phyloP scores from a whole-genome alignment of 345 rosid species.

The Litchi chinensis region DNA sequence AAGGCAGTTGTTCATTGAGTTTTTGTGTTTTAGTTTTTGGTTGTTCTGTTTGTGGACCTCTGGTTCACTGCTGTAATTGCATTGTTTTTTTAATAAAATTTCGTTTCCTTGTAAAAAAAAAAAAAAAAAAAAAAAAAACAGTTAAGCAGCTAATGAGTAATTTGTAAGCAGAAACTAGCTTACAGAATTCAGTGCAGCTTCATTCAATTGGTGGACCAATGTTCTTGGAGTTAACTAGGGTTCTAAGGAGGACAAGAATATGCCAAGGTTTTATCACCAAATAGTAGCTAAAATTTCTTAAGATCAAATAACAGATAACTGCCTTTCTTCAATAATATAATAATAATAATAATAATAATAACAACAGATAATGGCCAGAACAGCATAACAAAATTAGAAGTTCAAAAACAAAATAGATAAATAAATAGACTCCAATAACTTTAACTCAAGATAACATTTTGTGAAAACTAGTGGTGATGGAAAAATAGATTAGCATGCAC shows the following conservation, averaged over 20 bases:
- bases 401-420: background rate
- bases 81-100: no score
- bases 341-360: no score
- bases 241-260: background rate
- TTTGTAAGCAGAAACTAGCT: background rate
- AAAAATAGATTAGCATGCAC: background rate
- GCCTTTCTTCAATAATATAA: no score
- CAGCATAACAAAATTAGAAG: background rate
- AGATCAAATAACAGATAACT: background rate
- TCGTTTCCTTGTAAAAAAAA: no score
- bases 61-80: no score
- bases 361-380: no score
- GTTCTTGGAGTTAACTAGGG: background rate
- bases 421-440: background rate
- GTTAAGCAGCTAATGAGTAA: background rate
- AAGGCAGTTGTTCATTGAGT: no score
- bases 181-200: background rate
- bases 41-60: no score
- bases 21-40: no score
- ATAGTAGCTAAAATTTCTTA: background rate
- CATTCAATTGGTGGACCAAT: background rate
- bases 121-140: no score
- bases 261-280: background rate
- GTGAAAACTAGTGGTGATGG: background rate
- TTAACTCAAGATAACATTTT: background rate